phyloP scores from a whole-genome alignment of 495 filamentous ascomycete species.

The Talaromyces wortmannii region DNA sequence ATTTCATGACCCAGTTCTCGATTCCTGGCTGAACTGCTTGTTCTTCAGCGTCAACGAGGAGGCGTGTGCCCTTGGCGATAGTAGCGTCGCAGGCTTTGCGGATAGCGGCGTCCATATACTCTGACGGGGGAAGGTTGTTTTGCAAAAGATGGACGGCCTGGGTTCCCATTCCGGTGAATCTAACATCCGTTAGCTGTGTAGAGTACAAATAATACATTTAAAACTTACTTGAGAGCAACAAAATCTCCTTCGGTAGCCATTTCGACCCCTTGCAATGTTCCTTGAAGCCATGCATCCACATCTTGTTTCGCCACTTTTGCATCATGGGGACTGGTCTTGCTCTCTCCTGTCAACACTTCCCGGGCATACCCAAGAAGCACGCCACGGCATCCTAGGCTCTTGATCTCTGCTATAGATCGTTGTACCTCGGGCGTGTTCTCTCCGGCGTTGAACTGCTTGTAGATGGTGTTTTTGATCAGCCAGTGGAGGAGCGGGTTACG shows the following conservation, averaged over 20 bases:
- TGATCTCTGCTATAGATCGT: conserved; percentile 33
- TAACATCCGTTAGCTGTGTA: conserved; percentile 13
- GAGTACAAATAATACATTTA: not conserved
- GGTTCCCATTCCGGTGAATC: conserved; percentile 83
- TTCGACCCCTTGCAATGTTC: conserved; percentile 68
- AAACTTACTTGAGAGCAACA: conserved; percentile 70
- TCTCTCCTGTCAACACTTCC: conserved; percentile 35
- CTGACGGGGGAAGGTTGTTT: conserved; percentile 48
- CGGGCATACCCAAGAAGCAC: conserved; percentile 43
- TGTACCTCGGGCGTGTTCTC: conserved; percentile 41
- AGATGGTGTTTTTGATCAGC: conserved; percentile 40
- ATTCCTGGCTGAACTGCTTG: conserved; percentile 74
- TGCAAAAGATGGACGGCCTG: conserved; percentile 62
- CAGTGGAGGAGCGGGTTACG: conserved; percentile 38
- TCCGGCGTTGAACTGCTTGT: conserved; percentile 46
- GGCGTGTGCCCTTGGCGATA: conserved; percentile 55
- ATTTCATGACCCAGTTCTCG: conserved; percentile 74
- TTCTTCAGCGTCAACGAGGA: conserved; percentile 92
- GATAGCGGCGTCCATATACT: conserved; percentile 61
- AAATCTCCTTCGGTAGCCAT: conserved; percentile 74
- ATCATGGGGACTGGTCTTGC: conserved; percentile 22
- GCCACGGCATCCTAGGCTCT: conserved; percentile 35
- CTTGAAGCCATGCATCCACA: conserved; percentile 65
- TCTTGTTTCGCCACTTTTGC: conserved; percentile 43
- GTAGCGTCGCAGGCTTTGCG: conserved; percentile 72